These are phyloP conservation scores for Seminavis robusta DNA, from an alignment of 108 stramenopile genomes.

Conservation along the genomic window DNA sequence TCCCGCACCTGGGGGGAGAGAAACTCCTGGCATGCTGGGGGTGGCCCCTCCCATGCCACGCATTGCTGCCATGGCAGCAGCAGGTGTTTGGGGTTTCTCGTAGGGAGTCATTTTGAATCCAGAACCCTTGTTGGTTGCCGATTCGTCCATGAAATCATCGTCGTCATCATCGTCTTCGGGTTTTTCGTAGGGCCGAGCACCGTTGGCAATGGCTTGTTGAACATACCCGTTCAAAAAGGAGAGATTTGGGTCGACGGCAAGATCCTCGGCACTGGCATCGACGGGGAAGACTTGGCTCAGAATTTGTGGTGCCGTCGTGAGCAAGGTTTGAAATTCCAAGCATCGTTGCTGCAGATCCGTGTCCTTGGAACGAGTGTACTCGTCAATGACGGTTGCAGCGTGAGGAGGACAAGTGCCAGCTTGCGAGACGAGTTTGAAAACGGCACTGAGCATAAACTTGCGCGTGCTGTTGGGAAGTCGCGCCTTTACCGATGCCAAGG, in stretches of 20 bases:
- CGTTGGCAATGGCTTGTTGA: slow-evolving; percentile 75
- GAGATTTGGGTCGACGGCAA: slow-evolving; percentile 87
- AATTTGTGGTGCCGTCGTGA: slow-evolving; percentile 69
- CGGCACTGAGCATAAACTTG: slow-evolving; percentile 79
- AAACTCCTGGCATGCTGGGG: slow-evolving; percentile 27
- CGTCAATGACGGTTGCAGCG: slow-evolving; percentile 83
- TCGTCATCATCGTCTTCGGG: slow-evolving; percentile 89
- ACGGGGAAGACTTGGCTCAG: slow-evolving; percentile 92
- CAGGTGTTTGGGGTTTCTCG: slow-evolving; percentile 76
- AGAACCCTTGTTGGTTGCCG: slow-evolving; percentile 24
- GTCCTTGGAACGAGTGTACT: slow-evolving; percentile 83
- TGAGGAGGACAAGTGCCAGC: slow-evolving; percentile 81
- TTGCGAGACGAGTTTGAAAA: slow-evolving; percentile 95
- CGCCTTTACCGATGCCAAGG: slow-evolving; percentile 32
- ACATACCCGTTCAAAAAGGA: slow-evolving; percentile 89
- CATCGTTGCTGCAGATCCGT: slow-evolving; percentile 91
- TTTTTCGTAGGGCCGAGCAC: slow-evolving; percentile 83
- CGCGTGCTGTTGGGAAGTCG: slow-evolving; percentile 60
- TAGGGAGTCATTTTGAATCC: slow-evolving; percentile 91
- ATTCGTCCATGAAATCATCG: slow-evolving; percentile 44
- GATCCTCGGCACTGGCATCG: slow-evolving; percentile 92
- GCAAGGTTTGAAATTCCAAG: slow-evolving; percentile 85
- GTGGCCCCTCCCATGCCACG: slow-evolving; percentile 35
- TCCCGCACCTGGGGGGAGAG: slow-evolving; percentile 35
- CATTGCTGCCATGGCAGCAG: slow-evolving; percentile 31